phyloP scores from a whole-genome alignment of 164 flowering plant genomes.

The Stephania japonica region DNA sequence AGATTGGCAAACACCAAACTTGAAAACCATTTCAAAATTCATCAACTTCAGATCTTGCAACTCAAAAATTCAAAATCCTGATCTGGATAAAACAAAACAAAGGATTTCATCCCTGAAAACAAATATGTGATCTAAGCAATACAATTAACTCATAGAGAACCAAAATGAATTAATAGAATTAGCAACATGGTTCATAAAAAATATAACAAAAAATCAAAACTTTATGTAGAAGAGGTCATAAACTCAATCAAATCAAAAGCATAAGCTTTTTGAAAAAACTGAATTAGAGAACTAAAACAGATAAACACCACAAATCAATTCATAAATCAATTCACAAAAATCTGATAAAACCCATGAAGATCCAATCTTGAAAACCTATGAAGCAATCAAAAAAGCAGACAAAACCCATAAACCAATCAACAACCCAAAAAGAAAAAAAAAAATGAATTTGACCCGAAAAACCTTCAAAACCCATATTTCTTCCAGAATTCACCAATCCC shows the following conservation, averaged over 20 bases:
- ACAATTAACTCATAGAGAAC: neutral
- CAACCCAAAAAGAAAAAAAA: neutral
- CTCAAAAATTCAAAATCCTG: neutral
- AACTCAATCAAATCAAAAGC: neutral
- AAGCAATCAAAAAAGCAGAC: neutral
- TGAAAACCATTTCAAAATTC: neutral
- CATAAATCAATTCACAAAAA: neutral
- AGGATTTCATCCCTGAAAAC: constrained; percentile 1
- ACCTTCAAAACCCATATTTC: neutral
- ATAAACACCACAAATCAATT: no score
- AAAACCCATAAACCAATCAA: neutral
- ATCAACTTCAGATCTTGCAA: constrained; percentile 3
- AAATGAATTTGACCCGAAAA: neutral
- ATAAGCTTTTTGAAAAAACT: neutral
- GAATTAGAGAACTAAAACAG: neutral
- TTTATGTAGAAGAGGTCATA: neutral
- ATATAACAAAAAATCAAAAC: no score
- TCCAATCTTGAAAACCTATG: constrained; percentile 5
- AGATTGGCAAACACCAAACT: neutral
- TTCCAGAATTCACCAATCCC: neutral
- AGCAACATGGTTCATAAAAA: neutral
- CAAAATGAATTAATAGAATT: constrained; percentile 1
- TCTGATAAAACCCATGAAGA: neutral
- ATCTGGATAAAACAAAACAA: constrained; percentile 1
- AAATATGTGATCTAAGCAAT: neutral